phyloP scores from a whole-genome alignment of 768 basidiomycete species.

The Amanita molliuscula region DNA sequence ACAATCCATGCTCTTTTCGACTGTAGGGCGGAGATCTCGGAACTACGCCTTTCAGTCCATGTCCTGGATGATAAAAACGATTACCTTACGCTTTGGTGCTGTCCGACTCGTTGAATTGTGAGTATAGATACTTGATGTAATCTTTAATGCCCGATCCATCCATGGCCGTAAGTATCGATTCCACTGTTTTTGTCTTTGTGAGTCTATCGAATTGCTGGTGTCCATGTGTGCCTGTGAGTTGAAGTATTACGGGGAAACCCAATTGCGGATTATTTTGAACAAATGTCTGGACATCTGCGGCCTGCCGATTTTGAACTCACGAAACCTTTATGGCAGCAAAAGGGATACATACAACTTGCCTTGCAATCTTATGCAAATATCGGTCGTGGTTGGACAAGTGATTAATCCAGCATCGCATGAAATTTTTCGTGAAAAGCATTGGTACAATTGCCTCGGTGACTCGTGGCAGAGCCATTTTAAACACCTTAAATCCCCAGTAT shows the following conservation, averaged over 20 bases:
- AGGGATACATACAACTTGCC: constrained; percentile 53
- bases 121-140: constrained; percentile 67
- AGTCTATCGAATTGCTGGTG: constrained; percentile 84
- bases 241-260: constrained; percentile 78
- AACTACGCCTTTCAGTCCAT: constrained; percentile 19
- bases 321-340: background rate
- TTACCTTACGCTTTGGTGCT: constrained; percentile 29
- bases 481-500: constrained; percentile 93
- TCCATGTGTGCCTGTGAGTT: constrained; percentile 76
- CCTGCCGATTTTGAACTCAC: constrained; percentile 29
- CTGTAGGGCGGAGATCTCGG: constrained; percentile 36
- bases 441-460: constrained; percentile 59
- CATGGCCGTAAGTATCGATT: constrained; percentile 70
- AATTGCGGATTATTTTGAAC: constrained; percentile 68
- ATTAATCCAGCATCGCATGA: constrained; percentile 96
- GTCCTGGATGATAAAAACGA: background rate
- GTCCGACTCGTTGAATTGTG: constrained; percentile 44
- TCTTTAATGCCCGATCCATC: constrained; percentile 61
- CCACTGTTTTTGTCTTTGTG: constrained; percentile 89
- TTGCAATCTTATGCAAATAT: constrained; percentile 82
- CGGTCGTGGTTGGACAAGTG: constrained; percentile 84
- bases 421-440: constrained; percentile 87
- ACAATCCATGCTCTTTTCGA: constrained; percentile 70
- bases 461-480: constrained; percentile 67
- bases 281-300: constrained; percentile 61